Evolutionary conservation across 1,284 basidiomycete species (phyloP).

Genomic region (Sporisorium sorghi): DNA sequence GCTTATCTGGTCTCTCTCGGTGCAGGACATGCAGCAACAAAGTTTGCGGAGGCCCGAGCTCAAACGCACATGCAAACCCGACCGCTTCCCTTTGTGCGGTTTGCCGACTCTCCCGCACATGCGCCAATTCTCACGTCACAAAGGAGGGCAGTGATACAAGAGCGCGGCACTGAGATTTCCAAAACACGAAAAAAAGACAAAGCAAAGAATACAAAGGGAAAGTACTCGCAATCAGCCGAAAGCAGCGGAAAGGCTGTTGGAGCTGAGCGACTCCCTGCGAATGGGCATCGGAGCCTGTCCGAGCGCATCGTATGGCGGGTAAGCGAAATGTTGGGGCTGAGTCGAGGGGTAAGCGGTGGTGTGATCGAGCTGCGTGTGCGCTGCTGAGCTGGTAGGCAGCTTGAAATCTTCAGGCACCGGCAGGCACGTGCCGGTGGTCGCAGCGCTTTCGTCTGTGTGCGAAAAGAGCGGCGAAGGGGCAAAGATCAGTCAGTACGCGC

Average conservation of each 20-base stretch:
- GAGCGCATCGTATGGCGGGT: constrained; percentile 26
- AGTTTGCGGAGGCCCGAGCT: constrained; percentile 10
- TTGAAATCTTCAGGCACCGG: constrained; percentile 7
- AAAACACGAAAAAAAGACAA: constrained; percentile 18
- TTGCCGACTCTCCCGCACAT: not conserved
- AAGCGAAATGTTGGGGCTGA: constrained; percentile 6
- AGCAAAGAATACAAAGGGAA: constrained; percentile 18
- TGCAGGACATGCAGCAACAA: not conserved
- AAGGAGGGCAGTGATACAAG: not conserved
- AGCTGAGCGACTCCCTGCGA: constrained; percentile 20
- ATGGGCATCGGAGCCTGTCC: constrained; percentile 22
- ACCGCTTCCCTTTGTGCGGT: constrained; percentile 10
- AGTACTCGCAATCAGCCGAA: constrained; percentile 14
- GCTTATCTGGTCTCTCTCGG: not conserved
- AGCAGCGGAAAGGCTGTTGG: constrained; percentile 41
- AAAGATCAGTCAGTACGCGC: not conserved
- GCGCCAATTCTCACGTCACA: not conserved
- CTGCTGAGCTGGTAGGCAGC: not conserved
- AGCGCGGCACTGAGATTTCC: constrained; percentile 14
- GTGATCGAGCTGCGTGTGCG: constrained; percentile 17
- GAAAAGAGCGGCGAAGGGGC: not conserved
- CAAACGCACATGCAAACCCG: not conserved
- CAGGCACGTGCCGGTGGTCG: constrained; percentile 15
- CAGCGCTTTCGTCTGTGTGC: constrained; percentile 13
- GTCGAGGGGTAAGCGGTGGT: not conserved